phyloP scores from a whole-genome alignment of 192 early-diverging fungal genomes.

The Coemansia sp. region DNA sequence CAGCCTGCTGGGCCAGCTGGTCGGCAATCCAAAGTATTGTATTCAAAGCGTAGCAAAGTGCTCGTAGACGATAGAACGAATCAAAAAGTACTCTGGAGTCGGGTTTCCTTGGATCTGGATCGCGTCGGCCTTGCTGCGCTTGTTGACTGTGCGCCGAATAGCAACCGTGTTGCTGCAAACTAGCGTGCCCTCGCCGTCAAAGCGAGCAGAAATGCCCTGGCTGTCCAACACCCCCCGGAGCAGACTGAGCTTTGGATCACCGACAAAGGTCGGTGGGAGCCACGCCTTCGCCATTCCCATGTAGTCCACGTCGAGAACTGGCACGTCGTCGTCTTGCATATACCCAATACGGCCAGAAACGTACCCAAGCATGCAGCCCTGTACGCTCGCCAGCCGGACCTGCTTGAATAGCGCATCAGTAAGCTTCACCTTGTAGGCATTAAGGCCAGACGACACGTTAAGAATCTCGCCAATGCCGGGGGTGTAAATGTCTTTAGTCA shows the following conservation, averaged over 20 bases:
- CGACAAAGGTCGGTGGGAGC: conserved; percentile 72
- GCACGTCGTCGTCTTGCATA: conserved; percentile 58
- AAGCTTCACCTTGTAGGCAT: conserved; percentile 80
- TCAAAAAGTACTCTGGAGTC: conserved; percentile 48
- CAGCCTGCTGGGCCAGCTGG: too few species aligned
- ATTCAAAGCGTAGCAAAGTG: conserved; percentile 27
- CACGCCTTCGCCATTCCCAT: conserved; percentile 26
- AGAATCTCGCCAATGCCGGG: conserved; percentile 78
- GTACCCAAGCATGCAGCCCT: conserved; percentile 30
- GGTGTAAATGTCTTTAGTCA: conserved; percentile 82
- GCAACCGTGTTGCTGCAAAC: conserved; percentile 77
- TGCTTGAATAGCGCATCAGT: conserved; percentile 79
- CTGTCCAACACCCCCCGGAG: conserved; percentile 66
- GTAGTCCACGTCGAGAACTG: conserved; percentile 65
- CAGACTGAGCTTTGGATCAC: conserved; percentile 80
- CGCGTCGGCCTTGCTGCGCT: conserved; percentile 9
- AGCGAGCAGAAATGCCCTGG: conserved; percentile 75
- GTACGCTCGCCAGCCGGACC: conserved; percentile 63
- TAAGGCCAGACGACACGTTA: conserved; percentile 84
- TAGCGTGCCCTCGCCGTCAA: conserved; percentile 77
- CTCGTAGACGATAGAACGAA: conserved; percentile 50
- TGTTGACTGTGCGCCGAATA: conserved; percentile 33
- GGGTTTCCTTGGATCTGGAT: conserved; percentile 45
- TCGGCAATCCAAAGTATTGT: too few species aligned
- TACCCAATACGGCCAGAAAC: conserved; percentile 74